Evolutionary conservation across 2,329 filamentous ascomycete genomes (phyloP).

Genomic region (Fusarium tanahbumbuense): DNA sequence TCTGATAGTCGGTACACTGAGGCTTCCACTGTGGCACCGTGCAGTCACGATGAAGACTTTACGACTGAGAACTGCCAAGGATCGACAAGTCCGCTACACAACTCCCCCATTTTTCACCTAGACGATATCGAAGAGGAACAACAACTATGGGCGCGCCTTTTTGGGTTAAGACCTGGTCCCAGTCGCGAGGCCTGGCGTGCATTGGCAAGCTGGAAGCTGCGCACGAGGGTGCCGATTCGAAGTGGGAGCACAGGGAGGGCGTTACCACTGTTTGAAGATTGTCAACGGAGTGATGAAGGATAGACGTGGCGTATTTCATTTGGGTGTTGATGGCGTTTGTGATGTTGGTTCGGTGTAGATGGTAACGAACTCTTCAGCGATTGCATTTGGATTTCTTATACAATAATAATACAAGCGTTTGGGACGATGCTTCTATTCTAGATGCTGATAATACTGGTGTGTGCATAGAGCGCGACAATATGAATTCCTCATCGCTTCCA

Average conservation of each 20-base stretch:
- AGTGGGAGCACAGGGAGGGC: background rate
- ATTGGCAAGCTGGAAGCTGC: background rate
- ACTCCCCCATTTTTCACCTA: background rate
- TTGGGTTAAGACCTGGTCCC: background rate
- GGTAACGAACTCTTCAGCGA: constrained; percentile 13
- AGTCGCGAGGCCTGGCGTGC: background rate
- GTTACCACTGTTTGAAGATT: background rate
- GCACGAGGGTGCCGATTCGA: background rate
- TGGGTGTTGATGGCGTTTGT: constrained; percentile 21
- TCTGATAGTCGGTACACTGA: background rate
- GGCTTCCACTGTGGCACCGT: background rate
- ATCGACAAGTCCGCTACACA: background rate
- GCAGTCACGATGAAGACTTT: background rate
- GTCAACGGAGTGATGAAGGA: constrained; percentile 1
- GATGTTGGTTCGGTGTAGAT: constrained; percentile 30
- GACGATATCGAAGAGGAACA: background rate
- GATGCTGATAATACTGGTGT: background rate
- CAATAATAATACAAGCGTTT: constrained; percentile 19
- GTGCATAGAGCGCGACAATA: background rate
- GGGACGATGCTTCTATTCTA: background rate
- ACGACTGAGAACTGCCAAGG: background rate
- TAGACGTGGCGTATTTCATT: constrained; percentile 22
- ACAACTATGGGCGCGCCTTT: background rate
- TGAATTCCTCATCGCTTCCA: background rate
- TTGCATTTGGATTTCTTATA: constrained; percentile 4